Base-by-base conservation (phyloP, 257 asterid genomes). In the Nicotiana benthamiana region DNA sequence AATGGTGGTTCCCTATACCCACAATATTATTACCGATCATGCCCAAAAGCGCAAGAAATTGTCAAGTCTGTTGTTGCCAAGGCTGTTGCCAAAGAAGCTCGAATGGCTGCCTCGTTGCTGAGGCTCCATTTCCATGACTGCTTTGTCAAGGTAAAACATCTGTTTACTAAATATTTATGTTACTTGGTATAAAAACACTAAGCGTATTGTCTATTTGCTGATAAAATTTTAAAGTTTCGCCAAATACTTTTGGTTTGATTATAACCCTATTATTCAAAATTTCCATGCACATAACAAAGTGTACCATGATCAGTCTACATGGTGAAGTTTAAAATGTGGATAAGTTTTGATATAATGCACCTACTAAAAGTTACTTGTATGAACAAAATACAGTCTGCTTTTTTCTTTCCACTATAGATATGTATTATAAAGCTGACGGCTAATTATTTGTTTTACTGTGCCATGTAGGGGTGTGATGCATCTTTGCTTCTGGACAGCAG, bases 91-190 rank as follows among this genome's bases (percentile, higher is more conserved):
- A 87, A 62, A 84, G 98, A 95, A 74, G 90, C 97, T 12, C 94
- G 99, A 34, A 93, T 93, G 98, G 99, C 98, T 72, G 99, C 99
- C 74, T 93, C 99, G 4, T 90, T 94, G 62, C 51, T 93, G 43
- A 86, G 97, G 87, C 97, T 95, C 65, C 98, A 93, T 83, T 95
- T 95, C 83, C 98, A 95, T 43, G 98, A 95, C 82, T 95, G 98
- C 88, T 95, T 95, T 83, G 98, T 93, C 83, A 88, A 93, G 98
- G 98, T 93, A 6, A 34, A 30, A 75, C 57, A 54, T 26, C 67
- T 59, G 43, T 30, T 34, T 28, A 1, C 52, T 61, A 57, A 26
- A 5, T 30, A 36, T 52, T 60, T 60, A 15, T 32, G 75, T 67
- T 57, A 17, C 26, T 26, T 10, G 4, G 11, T 67, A 17, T 32